These are phyloP conservation scores for Neofusicoccum ribis DNA, from an alignment of 2,329 filamentous ascomycete genomes.

Conservation along the genomic window DNA sequence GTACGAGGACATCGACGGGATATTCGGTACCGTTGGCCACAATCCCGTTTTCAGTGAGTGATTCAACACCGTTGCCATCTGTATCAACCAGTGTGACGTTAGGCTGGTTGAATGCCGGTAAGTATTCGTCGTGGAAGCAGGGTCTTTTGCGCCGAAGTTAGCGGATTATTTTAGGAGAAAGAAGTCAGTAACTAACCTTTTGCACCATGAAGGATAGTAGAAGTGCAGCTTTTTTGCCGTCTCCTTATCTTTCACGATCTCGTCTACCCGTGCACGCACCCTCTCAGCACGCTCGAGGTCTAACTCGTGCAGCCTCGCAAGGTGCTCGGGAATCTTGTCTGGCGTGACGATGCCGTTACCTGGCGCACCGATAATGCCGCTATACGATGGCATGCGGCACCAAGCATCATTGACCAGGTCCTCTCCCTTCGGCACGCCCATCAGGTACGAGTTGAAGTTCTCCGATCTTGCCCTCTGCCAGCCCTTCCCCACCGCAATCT, in stretches of 20 bases:
- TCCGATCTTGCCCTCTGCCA: slow-evolving; percentile 52
- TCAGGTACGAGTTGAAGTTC: slow-evolving; percentile 47
- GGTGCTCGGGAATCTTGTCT: slow-evolving; percentile 38
- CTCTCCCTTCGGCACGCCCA: slow-evolving; percentile 29
- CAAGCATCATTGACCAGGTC: slow-evolving; percentile 55
- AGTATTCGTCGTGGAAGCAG: slow-evolving; percentile 61
- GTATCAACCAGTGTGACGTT: slow-evolving; percentile 64
- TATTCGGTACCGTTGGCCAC: slow-evolving; percentile 52
- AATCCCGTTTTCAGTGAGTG: slow-evolving; percentile 49
- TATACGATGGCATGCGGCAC: slow-evolving; percentile 40
- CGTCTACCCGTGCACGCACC: slow-evolving; percentile 50
- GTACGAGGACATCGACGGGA: slow-evolving; percentile 49
- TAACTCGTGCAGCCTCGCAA: slow-evolving; percentile 36
- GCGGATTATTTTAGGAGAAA: too few species aligned
- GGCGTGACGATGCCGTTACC: slow-evolving; percentile 24
- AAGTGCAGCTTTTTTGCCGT: slow-evolving; percentile 57
- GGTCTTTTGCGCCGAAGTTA: slow-evolving; percentile 33
- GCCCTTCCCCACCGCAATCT: slow-evolving; percentile 39
- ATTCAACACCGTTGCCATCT: slow-evolving; percentile 52
- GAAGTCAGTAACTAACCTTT: slow-evolving; percentile 40
- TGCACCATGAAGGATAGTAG: slow-evolving; percentile 65
- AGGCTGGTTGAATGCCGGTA: slow-evolving; percentile 58
- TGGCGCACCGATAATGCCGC: slow-evolving; percentile 40
- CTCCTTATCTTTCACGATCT: slow-evolving; percentile 53
- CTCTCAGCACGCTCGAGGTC: slow-evolving; percentile 47